A percentile compares a stretch with the other conserved stretches of the same genome.
Conservation (phyloP, 1,284 basidiomycete genomes). For the Xerocomus nothofagi region DNA sequence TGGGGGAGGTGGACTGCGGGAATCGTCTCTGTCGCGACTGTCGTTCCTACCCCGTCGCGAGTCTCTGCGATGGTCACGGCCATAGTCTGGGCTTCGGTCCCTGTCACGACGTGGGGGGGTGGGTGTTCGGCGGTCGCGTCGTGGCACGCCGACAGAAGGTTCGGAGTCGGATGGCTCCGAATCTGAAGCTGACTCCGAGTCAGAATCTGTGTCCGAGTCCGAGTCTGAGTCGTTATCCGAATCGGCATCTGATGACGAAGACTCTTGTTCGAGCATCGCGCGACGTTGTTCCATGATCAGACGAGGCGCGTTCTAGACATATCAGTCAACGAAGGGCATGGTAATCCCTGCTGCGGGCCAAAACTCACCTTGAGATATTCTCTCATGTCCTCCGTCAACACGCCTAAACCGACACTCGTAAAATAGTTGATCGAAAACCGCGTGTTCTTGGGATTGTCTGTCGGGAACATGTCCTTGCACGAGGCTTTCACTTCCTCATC, state of each 20-base stretch:
- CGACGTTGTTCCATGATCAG: slow-evolving; percentile 92
- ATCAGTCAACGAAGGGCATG: background rate
- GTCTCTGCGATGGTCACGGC: slow-evolving; percentile 18
- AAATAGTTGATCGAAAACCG: slow-evolving; percentile 98
- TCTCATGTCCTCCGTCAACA: slow-evolving; percentile 94
- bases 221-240: slow-evolving; percentile 39
- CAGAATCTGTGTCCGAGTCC: slow-evolving; percentile 37
- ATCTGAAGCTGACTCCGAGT: slow-evolving; percentile 46
- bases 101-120: slow-evolving; percentile 37
- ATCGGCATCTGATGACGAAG: slow-evolving; percentile 59
- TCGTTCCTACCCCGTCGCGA: slow-evolving; percentile 12
- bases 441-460: slow-evolving; percentile 95
- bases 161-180: slow-evolving; percentile 38
- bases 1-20: slow-evolving; percentile 31
- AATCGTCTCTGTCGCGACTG: slow-evolving; percentile 23
- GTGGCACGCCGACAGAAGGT: slow-evolving; percentile 39
- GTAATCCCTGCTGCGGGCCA: background rate
- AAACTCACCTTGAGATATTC: slow-evolving; percentile 83
- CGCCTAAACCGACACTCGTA: slow-evolving; percentile 90
- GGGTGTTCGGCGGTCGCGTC: slow-evolving; percentile 34
- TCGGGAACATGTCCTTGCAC: slow-evolving; percentile 89
- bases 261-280: slow-evolving; percentile 74
- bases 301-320: slow-evolving; percentile 78
- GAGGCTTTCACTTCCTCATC: slow-evolving; percentile 78
- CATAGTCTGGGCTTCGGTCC: slow-evolving; percentile 20